These are phyloP conservation scores for Arthrobotrys iridis DNA, from an alignment of 2,329 filamentous ascomycete species.

Conservation along the genomic window DNA sequence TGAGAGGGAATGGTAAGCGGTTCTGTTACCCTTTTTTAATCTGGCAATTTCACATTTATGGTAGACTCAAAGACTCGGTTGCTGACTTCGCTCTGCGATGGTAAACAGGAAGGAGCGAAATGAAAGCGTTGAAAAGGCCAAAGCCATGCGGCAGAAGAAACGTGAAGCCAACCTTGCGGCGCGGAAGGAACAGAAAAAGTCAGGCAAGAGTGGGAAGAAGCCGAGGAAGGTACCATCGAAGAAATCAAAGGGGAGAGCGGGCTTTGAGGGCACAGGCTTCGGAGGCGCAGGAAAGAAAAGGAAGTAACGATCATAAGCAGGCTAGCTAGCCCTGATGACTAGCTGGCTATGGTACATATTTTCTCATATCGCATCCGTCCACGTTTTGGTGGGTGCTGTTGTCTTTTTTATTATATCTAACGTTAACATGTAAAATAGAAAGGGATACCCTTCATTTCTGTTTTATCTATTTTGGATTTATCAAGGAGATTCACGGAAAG, in stretches of 20 bases:
- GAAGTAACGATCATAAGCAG: constrained; percentile 56
- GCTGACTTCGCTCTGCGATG: constrained; percentile 32
- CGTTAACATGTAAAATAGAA: constrained; percentile 36
- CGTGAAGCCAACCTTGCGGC: constrained; percentile 80
- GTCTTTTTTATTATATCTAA: constrained; percentile 2
- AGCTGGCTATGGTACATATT: background rate
- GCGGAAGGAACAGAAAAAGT: constrained; percentile 76
- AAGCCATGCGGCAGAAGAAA: constrained; percentile 83
- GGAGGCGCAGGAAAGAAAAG: constrained; percentile 68
- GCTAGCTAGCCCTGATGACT: background rate
- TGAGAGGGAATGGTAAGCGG: constrained; percentile 77
- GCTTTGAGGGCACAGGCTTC: constrained; percentile 72
- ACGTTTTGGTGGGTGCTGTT: constrained; percentile 10
- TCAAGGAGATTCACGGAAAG: background rate
- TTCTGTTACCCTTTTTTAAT: background rate
- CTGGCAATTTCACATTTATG: background rate
- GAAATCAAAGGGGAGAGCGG: constrained; percentile 65
- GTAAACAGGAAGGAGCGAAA: constrained; percentile 69
- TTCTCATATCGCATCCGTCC: constrained; percentile 3
- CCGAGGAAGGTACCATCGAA: constrained; percentile 66
- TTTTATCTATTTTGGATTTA: background rate
- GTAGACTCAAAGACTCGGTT: background rate
- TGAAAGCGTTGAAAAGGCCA: constrained; percentile 77
- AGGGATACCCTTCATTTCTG: constrained; percentile 34
- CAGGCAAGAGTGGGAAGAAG: constrained; percentile 66